Base-by-base conservation (phyloP, 306 rosid species). In the Cicer chorassanicum region DNA sequence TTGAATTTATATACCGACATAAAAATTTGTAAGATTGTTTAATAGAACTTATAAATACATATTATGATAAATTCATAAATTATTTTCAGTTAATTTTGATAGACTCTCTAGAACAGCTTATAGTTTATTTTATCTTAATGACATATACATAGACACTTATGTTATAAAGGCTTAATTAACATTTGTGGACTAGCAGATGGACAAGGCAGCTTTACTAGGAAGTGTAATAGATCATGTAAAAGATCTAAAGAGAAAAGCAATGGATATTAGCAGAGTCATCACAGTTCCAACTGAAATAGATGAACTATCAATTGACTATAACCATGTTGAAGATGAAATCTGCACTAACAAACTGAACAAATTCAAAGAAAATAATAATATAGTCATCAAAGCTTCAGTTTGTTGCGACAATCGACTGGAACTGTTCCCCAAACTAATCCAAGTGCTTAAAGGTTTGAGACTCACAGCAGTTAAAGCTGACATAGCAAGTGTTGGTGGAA, bases 381-480 rank as follows among this genome's bases (percentile, higher is more conserved):
- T 79, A 9, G 54, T 84, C 45, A 95, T 92, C 14, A 89, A 82
- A 79, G 97, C 90, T 68, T 92, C 99, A 1, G 77, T 95, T 63
- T 92, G 99, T 83, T 95, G 99, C 8, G 99, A 95, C 2, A 98
- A 95, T 78, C 41, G 89, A 48, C 98, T 97, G 0, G 99, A 95
- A 54, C 79, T 95, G 48, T 90, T 95, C 78, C 54, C 96, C 0
- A 98, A 95, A 80, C 92, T 95, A 74, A 86, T 89, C 65, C 90
- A 89, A 83, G 97, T 85, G 73, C 86, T 95, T 18, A 80, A 92
- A 78, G 87, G 86, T 4, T 80, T 86, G 72, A 84, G 83, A 65
- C 87, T 95, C 21, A 92, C 86, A 0, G 90, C 98, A 5, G 89
- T 90, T 4, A 84, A 85, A 72, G 99, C 97, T 12, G 99, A 95